Evolutionary conservation across 1,284 basidiomycete genomes (phyloP), one percentile per base, ranked within the genome.

Genomic region (Rhizopogon hawkerae): DNA sequence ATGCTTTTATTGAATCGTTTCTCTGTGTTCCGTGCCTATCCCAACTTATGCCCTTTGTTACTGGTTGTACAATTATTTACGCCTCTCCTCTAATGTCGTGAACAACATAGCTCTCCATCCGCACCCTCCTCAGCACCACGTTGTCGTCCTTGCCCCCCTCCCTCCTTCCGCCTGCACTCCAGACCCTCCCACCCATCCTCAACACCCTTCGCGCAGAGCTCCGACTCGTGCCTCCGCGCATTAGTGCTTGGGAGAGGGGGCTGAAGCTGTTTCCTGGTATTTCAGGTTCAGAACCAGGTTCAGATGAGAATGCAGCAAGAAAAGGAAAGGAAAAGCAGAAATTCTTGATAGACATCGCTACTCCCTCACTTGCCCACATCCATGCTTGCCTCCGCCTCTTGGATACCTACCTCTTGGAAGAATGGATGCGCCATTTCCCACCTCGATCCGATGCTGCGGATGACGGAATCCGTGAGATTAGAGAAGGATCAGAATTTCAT

Each of bases 381-480:
- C 72, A 77, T 53, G 69, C 78, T 31, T 78, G 81, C 54, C 68
- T 89, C 18, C 69, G 69, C 11, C 65, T 88, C 2, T 56, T 89
- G 6, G 86, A 89, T 55, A 67, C 72, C 1, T 81, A 74, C 57
- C 69, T 88, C 0, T 64, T 87, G 8, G 73, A 72, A 1, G 73
- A 74, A 46, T 84, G 81, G 80, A 61, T 57, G 11, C 16, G 16
- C 4, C 11, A 18, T 5, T 4, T 42, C 11, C 29, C 16, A 18
- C 18, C 29, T 0, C 55, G 57, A 23, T 29, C 44, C 24, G 42
- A 42, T 18, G 16, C 13, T 10, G 7, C 16, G 29, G 31, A 16
- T 18, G 16, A 10, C 11, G 24, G 16, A 16, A 29, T 10, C 29
- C 26, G 13, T 18, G 29, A 4, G 11, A 9, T 2, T 9, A 31